Conservation (phyloP, 805 yeast species). For the Yamadazyma ubonensis region DNA sequence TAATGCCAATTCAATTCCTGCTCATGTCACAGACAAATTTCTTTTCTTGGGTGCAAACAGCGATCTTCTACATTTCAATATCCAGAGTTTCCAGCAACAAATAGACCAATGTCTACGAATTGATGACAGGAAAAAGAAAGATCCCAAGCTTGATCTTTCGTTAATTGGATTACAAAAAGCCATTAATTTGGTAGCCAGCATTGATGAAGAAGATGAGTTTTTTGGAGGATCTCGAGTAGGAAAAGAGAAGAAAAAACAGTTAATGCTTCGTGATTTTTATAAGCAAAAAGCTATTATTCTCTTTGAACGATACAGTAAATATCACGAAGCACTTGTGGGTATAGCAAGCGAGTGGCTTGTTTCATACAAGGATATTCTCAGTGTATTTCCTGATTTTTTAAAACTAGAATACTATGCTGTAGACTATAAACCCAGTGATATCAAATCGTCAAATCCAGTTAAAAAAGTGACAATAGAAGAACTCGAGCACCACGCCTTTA, state of each 20-base stretch:
- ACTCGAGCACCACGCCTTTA: slow-evolving; percentile 8
- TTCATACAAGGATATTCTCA: slow-evolving; percentile 32
- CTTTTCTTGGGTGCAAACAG: slow-evolving; percentile 27
- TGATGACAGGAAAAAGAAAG: slow-evolving; percentile 21
- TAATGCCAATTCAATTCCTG: slow-evolving; percentile 19
- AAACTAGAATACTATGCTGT: slow-evolving; percentile 20
- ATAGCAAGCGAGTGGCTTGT: slow-evolving; percentile 43
- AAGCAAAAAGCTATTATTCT: slow-evolving; percentile 30
- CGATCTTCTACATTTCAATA: slow-evolving; percentile 31
- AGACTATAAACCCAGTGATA: slow-evolving; percentile 9
- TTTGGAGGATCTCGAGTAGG: slow-evolving; percentile 20
- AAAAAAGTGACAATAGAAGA: slow-evolving; percentile 16
- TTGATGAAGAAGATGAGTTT: slow-evolving; percentile 24
- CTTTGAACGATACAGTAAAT: slow-evolving; percentile 34
- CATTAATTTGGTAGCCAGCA: slow-evolving; percentile 27
- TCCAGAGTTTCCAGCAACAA: slow-evolving; percentile 30
- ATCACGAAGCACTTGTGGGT: slow-evolving; percentile 39
- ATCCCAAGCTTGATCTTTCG: slow-evolving; percentile 28
- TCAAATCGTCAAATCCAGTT: slow-evolving; percentile 6
- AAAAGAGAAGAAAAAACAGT: slow-evolving; percentile 28
- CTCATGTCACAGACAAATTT: slow-evolving; percentile 6
- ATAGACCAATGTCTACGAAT: slow-evolving; percentile 33
- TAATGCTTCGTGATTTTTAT: slow-evolving; percentile 35
- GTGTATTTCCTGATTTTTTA: slow-evolving; percentile 39
- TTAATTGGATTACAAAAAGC: slow-evolving; percentile 35